Percentiles rank a stretch among this genome's conserved stretches.
These are phyloP conservation scores for Saccharum hybrid DNA, from an alignment of 202 grass and related monocot genomes.

Conservation along the genomic window DNA sequence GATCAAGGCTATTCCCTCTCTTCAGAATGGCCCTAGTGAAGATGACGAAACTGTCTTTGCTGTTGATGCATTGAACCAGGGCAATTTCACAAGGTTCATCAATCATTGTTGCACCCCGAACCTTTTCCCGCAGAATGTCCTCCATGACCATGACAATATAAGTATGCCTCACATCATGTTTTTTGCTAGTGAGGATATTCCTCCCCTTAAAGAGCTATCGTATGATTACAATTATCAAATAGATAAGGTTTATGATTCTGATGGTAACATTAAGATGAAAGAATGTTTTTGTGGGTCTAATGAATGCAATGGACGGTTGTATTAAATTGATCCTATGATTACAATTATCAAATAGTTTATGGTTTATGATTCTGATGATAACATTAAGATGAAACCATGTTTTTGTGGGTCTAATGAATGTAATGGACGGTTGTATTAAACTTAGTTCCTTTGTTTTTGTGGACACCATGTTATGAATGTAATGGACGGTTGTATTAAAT, in stretches of 20 bases:
- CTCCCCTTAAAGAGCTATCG: constrained; percentile 59
- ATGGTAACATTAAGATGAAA: constrained; percentile 75
- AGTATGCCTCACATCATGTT: constrained; percentile 65
- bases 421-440: constrained; percentile 63
- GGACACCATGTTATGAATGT: constrained; percentile 37
- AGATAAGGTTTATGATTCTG: constrained; percentile 60
- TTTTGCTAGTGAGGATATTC: constrained; percentile 67
- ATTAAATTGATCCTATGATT: constrained; percentile 33
- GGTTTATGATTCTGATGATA: constrained; percentile 64
- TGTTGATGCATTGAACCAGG: constrained; percentile 61
- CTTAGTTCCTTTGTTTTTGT: neutral
- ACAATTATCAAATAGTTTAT: constrained; percentile 59
- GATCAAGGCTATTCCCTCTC: constrained; percentile 52
- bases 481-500: neutral
- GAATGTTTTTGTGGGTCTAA: constrained; percentile 58
- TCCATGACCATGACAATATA: constrained; percentile 72
- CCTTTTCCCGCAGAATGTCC: constrained; percentile 62
- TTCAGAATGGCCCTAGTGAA: constrained; percentile 44
- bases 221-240: constrained; percentile 74
- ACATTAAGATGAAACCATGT: constrained; percentile 68
- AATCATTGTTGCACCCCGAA: constrained; percentile 74
- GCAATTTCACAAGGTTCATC: constrained; percentile 67
- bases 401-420: constrained; percentile 59
- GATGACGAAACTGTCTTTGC: constrained; percentile 44
- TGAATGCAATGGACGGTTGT: constrained; percentile 67